These are phyloP conservation scores for Carex littledalei DNA, from an alignment of 176 grass and related monocot genomes.

Conservation along the genomic window DNA sequence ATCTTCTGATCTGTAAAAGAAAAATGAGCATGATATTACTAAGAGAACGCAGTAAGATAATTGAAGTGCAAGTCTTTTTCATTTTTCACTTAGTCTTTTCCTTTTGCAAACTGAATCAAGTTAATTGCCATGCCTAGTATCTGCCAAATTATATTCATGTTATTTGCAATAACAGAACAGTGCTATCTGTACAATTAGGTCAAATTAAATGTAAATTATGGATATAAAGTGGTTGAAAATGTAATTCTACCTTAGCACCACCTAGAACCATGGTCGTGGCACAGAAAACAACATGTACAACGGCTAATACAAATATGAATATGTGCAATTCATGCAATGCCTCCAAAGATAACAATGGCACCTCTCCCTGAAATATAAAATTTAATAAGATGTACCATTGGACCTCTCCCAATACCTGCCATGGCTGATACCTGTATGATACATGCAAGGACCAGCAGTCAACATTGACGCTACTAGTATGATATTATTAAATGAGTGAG, in stretches of 20 bases:
- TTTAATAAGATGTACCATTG: not conserved
- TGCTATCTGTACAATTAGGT: not conserved
- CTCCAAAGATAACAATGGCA: slow-evolving; percentile 72
- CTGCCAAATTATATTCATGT: too few species aligned
- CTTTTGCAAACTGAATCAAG: not conserved
- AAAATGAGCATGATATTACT: not conserved
- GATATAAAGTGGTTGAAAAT: not conserved
- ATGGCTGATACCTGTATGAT: not conserved
- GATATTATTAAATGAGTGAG: too few species aligned
- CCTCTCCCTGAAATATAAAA: slow-evolving; percentile 58
- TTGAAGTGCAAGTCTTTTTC: not conserved
- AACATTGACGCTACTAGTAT: too few species aligned
- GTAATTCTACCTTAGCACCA: slow-evolving; percentile 50
- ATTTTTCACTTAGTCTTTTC: not conserved
- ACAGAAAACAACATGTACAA: slow-evolving; percentile 69
- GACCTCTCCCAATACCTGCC: not conserved
- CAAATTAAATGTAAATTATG: too few species aligned
- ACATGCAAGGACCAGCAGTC: too few species aligned
- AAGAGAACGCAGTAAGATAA: not conserved
- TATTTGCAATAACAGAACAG: not conserved
- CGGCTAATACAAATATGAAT: slow-evolving; percentile 82
- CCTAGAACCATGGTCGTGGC: slow-evolving; percentile 78
- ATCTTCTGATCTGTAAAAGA: slow-evolving; percentile 51
- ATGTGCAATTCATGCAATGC: slow-evolving; percentile 87
- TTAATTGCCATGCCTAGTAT: too few species aligned